Conservation (phyloP, 2,329 filamentous ascomycete genomes). For the Daldinia eschscholtzii region DNA sequence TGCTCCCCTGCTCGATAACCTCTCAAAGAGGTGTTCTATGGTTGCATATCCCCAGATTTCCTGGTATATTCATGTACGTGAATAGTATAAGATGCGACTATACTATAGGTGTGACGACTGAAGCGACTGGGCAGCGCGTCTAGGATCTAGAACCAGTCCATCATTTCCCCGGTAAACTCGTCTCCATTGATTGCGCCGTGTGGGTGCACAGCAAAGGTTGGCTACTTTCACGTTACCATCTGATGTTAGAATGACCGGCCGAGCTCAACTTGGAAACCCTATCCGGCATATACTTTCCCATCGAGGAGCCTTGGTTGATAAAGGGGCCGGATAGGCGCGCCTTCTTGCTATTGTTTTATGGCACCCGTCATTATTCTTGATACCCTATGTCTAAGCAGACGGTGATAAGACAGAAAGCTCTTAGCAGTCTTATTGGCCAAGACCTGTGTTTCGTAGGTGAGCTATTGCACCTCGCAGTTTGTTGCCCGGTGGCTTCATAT, state of each 20-base stretch:
- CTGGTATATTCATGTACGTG: conserved; percentile 36
- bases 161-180: conserved; percentile 44
- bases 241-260: conserved; percentile 33
- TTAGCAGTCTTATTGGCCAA: conserved; percentile 15
- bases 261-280: conserved; percentile 40
- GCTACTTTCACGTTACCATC: conserved; percentile 32
- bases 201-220: conserved; percentile 35
- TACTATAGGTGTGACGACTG: conserved; percentile 29
- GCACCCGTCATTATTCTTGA: conserved; percentile 11
- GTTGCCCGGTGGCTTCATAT: conserved; percentile 12
- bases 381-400: conserved; percentile 33
- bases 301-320: conserved; percentile 25
- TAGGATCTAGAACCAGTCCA: conserved; percentile 40
- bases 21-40: conserved; percentile 20
- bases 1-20: conserved; percentile 13
- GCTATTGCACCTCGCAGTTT: conserved; percentile 24
- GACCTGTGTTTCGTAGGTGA: conserved; percentile 31
- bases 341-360: conserved; percentile 25
- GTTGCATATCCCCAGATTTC: conserved; percentile 35
- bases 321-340: conserved; percentile 27
- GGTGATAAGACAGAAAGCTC: conserved; percentile 15
- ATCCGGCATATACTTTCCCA: conserved; percentile 36
- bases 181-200: conserved; percentile 42
- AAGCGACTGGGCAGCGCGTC: conserved; percentile 35
- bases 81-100: conserved; percentile 33